phyloP scores from a whole-genome alignment of 1,284 basidiomycete species.

The Dichomitus squalens region DNA sequence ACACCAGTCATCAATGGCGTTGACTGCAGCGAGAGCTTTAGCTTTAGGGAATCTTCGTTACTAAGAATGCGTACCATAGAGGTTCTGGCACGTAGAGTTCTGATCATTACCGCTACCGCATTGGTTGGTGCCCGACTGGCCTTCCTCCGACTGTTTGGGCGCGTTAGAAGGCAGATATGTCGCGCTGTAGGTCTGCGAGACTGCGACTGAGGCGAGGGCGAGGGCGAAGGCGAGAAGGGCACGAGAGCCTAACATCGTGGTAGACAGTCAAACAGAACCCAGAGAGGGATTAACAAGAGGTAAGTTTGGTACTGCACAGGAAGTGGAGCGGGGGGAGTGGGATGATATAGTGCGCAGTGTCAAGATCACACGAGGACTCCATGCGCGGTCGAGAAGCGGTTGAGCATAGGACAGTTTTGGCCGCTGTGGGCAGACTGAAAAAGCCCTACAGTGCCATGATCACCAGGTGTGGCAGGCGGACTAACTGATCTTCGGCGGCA shows the following conservation, averaged over 20 bases:
- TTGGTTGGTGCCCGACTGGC: conserved; percentile 63
- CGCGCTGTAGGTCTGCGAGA: conserved; percentile 39
- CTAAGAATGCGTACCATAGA: conserved; percentile 47
- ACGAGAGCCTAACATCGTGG: conserved; percentile 17
- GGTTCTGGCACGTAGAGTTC: conserved; percentile 66
- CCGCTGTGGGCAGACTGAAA: conserved; percentile 5
- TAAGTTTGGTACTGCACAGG: background rate
- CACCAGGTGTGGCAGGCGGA: background rate
- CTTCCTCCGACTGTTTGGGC: conserved; percentile 53
- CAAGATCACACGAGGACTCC: too few relatives aligned
- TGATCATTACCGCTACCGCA: conserved; percentile 62
- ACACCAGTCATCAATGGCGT: conserved; percentile 64
- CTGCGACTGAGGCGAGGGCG: conserved; percentile 22
- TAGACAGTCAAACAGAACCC: background rate
- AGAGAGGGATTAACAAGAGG: background rate
- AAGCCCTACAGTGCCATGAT: background rate
- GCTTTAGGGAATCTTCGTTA: background rate
- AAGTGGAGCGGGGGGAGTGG: background rate
- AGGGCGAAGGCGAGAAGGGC: conserved; percentile 19
- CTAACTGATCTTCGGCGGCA: background rate
- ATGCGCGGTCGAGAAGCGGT: conserved; percentile 7
- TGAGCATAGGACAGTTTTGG: conserved; percentile 1
- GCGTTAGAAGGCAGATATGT: conserved; percentile 45
- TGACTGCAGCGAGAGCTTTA: conserved; percentile 42
- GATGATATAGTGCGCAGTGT: too few relatives aligned